Base-by-base conservation (phyloP, 176 grass and related monocot genomes). In the Phragmites australis region DNA sequence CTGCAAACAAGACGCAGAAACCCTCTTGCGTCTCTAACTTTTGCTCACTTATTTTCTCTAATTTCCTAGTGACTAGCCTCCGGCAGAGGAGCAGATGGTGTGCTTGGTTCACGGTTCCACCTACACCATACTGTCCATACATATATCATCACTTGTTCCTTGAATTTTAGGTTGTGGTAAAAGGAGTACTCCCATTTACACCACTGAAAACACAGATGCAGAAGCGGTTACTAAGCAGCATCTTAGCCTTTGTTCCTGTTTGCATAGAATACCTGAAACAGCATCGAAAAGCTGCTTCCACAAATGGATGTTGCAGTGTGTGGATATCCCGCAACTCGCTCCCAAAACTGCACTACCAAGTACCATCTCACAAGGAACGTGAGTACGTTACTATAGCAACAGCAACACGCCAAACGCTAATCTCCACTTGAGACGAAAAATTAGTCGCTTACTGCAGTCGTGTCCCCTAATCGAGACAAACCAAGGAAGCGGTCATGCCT, bases 41-140 rank as follows among this genome's bases (percentile, higher is more conserved):
- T 1, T 47, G 21, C 11, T 16, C 10, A 15, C 21, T 14, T 55
- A 12, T 65, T 65, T 17, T 42, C 17, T 16, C 40, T 39, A 31
- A 2, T 40, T 86, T 66, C 42, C 9, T 57, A 45, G 18, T 80
- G 11, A 56, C 6, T 58, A 49, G n/a, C 1, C 40, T 40, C 27
- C 9, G 8, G 63, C 17, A 81, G 55, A 26, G 11, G 30, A 81
- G 30, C 16, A 50, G 42, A 40, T 19, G 31, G 17, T 59, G 41
- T 71, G 54, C 23, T 79, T 80, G 48, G 46, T 55, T 41, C n/a
- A 39, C 3, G 19, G 41, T 60, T 74, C 37, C 68, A 77, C n/a
- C 51, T 19, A 25, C 25, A 66, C 8, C 39, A 37, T 2, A 45
- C 9, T 44, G 25, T 17, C n/a, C 26, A 77, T 50, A 51, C 70